Base-by-base conservation (phyloP, 2,329 filamentous ascomycete genomes). In the Nannizziopsis barbatae region DNA sequence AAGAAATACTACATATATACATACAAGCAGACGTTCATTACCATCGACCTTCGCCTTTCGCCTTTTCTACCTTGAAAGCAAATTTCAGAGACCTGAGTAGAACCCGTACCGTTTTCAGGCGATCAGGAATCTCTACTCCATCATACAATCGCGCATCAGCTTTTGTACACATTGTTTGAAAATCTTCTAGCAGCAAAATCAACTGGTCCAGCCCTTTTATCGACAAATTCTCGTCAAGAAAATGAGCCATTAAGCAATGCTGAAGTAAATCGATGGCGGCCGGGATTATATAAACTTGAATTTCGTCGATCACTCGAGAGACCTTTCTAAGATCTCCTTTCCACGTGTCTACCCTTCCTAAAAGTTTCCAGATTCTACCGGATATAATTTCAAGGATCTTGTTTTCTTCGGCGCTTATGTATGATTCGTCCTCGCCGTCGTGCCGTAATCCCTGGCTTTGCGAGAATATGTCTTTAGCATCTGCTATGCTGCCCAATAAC, bases 231-330 rank as follows among this genome's bases (percentile, higher is more conserved):
- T 42, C 30, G 17, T 55, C 27, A 12, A 45, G 22, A 14, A 47
- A 53, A 45, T 53, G 51, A 14, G 53, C 47, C 14, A 51, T 46
- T 17, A 55, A 10, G 17, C 53, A 55, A n/a, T n/a, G 32, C 42
- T 53, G 52, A 10, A 55, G 42, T 12, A 55, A 17, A 9, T 35
- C 42, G 12, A 50, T 27, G 10, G 51, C 44, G 14, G 30, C 32
- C 14, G 53, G 53, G 41, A 52, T 40, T 11, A 45, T 49, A 36
- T 50, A 45, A 4, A 3, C 31, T 33, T 38, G 36, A 18, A 51
- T 50, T 18, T 50, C 50, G 14, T 45, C n/a, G 5, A 53, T 30
- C 18, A 22, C 10, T 47, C 38, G 15, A 17, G 3, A 2, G 14
- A 22, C 20, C 36, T 10, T 33, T 10, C 11, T 10, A 17, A 9